Percentiles rank a stretch among this genome's conserved stretches.
These are phyloP conservation scores for Phytophthora cactorum DNA, from an alignment of 352 stramenopile genomes.

Conservation along the genomic window DNA sequence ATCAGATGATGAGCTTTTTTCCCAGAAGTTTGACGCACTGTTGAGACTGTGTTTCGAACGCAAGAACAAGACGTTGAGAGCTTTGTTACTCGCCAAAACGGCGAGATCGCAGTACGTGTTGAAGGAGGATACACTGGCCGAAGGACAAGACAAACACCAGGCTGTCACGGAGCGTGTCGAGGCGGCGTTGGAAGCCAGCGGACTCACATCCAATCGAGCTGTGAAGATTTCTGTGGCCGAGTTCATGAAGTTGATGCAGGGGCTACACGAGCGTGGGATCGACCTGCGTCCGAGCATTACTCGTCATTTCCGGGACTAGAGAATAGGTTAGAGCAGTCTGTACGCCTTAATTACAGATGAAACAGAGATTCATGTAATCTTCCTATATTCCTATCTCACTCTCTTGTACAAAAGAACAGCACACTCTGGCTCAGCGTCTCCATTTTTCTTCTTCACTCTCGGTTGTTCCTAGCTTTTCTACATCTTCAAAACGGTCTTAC, in stretches of 20 bases:
- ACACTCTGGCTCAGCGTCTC: slow-evolving; percentile 15
- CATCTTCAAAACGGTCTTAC: slow-evolving; percentile 44
- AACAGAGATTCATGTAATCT: slow-evolving; percentile 19
- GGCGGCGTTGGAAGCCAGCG: slow-evolving; percentile 50
- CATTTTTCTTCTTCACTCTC: slow-evolving; percentile 34
- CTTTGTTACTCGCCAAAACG: slow-evolving; percentile 73
- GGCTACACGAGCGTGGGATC: slow-evolving; percentile 50
- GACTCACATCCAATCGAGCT: slow-evolving; percentile 53
- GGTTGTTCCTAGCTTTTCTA: slow-evolving; percentile 39
- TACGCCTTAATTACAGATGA: background rate
- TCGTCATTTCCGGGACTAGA: slow-evolving; percentile 69
- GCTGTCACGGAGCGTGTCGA: slow-evolving; percentile 54
- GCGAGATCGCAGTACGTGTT: slow-evolving; percentile 44
- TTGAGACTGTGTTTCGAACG: slow-evolving; percentile 78
- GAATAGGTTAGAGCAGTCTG: background rate
- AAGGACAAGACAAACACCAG: slow-evolving; percentile 40
- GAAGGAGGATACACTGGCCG: slow-evolving; percentile 20
- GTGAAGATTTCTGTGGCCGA: slow-evolving; percentile 70
- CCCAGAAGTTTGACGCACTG: slow-evolving; percentile 79
- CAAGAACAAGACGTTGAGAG: slow-evolving; percentile 90
- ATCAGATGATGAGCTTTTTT: slow-evolving; percentile 52
- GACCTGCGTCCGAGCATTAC: slow-evolving; percentile 61
- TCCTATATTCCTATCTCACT: slow-evolving; percentile 9
- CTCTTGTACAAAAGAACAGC: slow-evolving; percentile 5
- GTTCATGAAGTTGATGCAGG: slow-evolving; percentile 67